Percentiles rank a stretch among this genome's conserved stretches.
phyloP scores from a whole-genome alignment of 2,329 filamentous ascomycete species.

The Penicillium occitanis region DNA sequence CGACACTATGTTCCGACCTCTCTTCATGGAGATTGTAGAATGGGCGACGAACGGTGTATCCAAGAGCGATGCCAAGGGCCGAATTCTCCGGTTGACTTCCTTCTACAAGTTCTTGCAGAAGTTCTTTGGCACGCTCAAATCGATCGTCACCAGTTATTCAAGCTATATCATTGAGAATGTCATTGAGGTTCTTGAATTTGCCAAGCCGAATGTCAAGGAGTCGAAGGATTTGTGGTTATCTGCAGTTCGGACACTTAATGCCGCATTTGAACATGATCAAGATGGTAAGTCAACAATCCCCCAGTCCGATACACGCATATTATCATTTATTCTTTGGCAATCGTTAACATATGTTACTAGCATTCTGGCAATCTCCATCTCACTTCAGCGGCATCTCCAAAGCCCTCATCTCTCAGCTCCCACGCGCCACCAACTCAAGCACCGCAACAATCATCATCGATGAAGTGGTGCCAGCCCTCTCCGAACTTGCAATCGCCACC shows the following conservation, averaged over 20 bases:
- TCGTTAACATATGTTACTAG: conserved; percentile 28
- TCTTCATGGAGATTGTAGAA: conserved; percentile 83
- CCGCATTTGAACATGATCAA: conserved; percentile 83
- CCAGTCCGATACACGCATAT: background rate
- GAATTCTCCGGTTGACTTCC: conserved; percentile 65
- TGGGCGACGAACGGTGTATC: conserved; percentile 67
- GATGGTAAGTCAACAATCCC: conserved; percentile 54
- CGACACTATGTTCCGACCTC: conserved; percentile 85
- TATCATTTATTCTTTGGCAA: no score
- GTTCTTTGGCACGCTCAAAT: conserved; percentile 86
- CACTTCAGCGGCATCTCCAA: conserved; percentile 75
- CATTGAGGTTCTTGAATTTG: conserved; percentile 58
- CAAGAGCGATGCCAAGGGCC: conserved; percentile 61
- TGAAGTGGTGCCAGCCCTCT: conserved; percentile 70
- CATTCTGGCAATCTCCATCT: conserved; percentile 91
- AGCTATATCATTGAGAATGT: conserved; percentile 78
- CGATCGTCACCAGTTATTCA: conserved; percentile 89
- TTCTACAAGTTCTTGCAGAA: conserved; percentile 76
- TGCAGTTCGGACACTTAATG: conserved; percentile 69
- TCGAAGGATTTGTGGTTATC: conserved; percentile 66
- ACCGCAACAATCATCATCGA: conserved; percentile 49
- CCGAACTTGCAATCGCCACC: conserved; percentile 75
- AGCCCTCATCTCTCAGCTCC: conserved; percentile 69
- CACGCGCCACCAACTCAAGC: conserved; percentile 39
- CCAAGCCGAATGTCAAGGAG: conserved; percentile 43